Base-by-base conservation (phyloP, 306 rosid species). In the Quercus aquifolioides region DNA sequence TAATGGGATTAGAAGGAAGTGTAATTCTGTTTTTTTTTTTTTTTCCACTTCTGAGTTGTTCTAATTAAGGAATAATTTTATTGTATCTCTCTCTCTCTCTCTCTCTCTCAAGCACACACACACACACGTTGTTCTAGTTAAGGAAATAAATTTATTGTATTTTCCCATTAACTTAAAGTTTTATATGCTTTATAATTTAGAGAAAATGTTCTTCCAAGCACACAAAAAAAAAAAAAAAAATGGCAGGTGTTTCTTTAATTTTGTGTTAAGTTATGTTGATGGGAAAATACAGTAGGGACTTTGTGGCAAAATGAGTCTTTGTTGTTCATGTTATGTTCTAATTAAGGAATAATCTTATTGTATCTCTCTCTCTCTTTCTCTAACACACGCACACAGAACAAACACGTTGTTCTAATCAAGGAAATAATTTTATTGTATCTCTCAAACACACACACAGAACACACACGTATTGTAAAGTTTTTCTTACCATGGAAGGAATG, bases 231-330 rank as follows among this genome's bases (percentile, higher is more conserved):
- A n/a, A n/a, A n/a, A n/a, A n/a, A 30, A 6, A 49, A 10, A 49
- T 3, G 54, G 15, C 15, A 49, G 17, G 17, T 57, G 41, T 52
- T 79, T 54, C 1, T 6, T 65, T 74, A 56, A 1, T 74, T 71
- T 57, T 49, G 14, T 74, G 14, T 51, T 13, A 74, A 81, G n/a
- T 79, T 84, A 81, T 83, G 72, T 19, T 33, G 26, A 67, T 18
- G 72, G 52, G 51, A 65, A 65, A 65, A 31, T 8, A 12, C 3
- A n/a, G 67, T 26, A 23, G n/a, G 43, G 21, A 18, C 71, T 30
- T 65, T 3, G 71, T 65, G 20, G 71, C 67, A 60, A 38, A 62
- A 74, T n/a, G 7, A 60, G 75, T 38, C 46, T 38, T 46, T 5
- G 41, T 49, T n/a, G 14, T 62, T 20, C 51, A 51, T 71, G 71